Base-by-base conservation (phyloP, 2,329 filamentous ascomycete genomes). In the Acrocalymma vagum region DNA sequence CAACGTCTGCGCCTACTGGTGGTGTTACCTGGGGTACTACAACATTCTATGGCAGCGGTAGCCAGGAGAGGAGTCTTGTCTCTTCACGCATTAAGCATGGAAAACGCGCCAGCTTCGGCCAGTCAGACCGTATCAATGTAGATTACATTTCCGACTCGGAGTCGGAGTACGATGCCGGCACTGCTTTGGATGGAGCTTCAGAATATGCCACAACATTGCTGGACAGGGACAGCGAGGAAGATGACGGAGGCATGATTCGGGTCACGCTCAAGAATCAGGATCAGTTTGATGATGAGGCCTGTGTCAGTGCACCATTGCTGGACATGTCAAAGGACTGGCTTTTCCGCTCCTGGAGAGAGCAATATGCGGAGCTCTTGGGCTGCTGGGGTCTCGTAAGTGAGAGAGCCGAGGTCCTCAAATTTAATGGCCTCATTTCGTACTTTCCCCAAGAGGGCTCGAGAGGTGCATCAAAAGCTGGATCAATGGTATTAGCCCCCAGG, bases 311-410 rank as follows among this genome's bases (percentile, higher is more conserved):
- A 13, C 71, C 78, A 9, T 64, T 85, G 14, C 65, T 84, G 5
- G 74, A 82, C 28, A 68, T 71, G 29, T 69, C 68, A 8, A 73
- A 78, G 29, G 72, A 74, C 14, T 65, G 62, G 50, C 68, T 78
- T 28, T 80, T 79, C 51, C 67, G 65, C 6, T 70, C 75, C 2
- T 86, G 84, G 69, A 76, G 81, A 27, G 66, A 72, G 34, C 71
- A 76, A 29, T 86, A 86, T 62, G 80, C 83, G 3, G 70, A 82
- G 31, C 70, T 83, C 39, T 72, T 86, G 4, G 77, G 76, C n/a
- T 75, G 78, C 7, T 85, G 82, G 83, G 76, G 75, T 9, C 52
- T 86, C 9, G 69, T 75, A 9, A 72, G 80, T 15, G 71, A 79
- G 48, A 74, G 77, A 33, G 77, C 78, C 10, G 82, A 86, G 60